Evolutionary conservation across 1,139 yeast species (phyloP).

Genomic region (Pneumocystis jirovecii): DNA sequence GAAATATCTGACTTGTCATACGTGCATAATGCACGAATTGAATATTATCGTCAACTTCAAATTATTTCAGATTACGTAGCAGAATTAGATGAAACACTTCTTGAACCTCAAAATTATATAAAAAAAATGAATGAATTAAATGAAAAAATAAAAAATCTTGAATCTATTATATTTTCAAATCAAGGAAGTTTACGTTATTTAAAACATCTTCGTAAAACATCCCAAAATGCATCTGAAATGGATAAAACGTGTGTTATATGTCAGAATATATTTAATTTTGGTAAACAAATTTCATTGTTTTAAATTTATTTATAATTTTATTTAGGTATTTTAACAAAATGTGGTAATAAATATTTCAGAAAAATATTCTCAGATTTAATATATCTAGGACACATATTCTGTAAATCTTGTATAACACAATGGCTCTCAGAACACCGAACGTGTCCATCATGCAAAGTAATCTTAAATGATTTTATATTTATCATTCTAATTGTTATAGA

Average conservation of each 20-base stretch:
- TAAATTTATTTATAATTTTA: neutral
- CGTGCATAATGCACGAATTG: constrained; percentile 56
- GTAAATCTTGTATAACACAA: constrained; percentile 55
- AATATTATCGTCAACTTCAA: constrained; percentile 72
- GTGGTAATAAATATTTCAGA: constrained; percentile 53
- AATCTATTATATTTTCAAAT: constrained; percentile 10
- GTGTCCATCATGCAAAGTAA: constrained; percentile 72
- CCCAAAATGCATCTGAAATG: constrained; percentile 21
- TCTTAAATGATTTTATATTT: constrained; percentile 13
- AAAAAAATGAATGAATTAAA: constrained; percentile 7
- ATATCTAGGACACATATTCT: constrained; percentile 29
- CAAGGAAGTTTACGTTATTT: constrained; percentile 41
- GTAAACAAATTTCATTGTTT: constrained; percentile 22
- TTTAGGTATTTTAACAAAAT: constrained; percentile 44
- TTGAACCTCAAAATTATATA: constrained; percentile 9
- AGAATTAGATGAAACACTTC: neutral
- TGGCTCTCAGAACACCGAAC: constrained; percentile 46
- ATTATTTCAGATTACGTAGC: constrained; percentile 66
- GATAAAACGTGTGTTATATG: constrained; percentile 62
- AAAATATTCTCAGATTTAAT: constrained; percentile 12
- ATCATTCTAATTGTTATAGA: constrained; percentile 16
- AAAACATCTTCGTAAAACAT: constrained; percentile 30
- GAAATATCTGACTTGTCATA: constrained; percentile 32
- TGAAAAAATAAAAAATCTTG: constrained; percentile 5
- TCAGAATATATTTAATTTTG: constrained; percentile 48